These are phyloP conservation scores for Trichosporon sp. DNA, from an alignment of 1,284 basidiomycete genomes.

Conservation along the genomic window DNA sequence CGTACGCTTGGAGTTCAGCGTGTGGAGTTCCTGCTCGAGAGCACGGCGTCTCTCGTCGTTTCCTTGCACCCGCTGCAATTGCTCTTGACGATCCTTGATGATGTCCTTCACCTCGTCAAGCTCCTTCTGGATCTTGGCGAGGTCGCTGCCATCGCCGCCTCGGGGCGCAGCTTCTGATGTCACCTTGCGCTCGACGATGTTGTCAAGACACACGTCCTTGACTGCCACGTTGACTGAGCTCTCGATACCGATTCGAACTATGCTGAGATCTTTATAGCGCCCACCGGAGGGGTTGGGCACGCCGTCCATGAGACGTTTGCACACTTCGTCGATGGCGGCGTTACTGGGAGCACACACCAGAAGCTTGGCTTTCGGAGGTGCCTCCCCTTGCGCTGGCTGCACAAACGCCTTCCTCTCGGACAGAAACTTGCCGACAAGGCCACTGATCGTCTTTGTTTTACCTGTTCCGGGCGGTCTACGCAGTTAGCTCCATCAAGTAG, in stretches of 20 bases:
- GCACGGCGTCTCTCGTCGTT: conserved; percentile 46
- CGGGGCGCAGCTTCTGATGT: conserved; percentile 52
- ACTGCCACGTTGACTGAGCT: conserved; percentile 74
- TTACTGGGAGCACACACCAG: conserved; percentile 97
- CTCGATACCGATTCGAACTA: conserved; percentile 83
- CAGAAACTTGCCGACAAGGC: conserved; percentile 79
- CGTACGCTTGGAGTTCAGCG: conserved; percentile 61
- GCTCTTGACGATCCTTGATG: conserved; percentile 61
- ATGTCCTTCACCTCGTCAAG: conserved; percentile 62
- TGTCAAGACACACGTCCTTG: conserved; percentile 81
- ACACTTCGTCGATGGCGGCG: conserved; percentile 96
- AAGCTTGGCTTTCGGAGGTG: conserved; percentile 63
- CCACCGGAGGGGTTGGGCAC: conserved; percentile 59
- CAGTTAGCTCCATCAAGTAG: not conserved
- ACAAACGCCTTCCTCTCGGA: conserved; percentile 58
- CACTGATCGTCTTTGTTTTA: conserved; percentile 97
- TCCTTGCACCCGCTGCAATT: conserved; percentile 44
- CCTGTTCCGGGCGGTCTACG: conserved; percentile 91
- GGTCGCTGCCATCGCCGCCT: conserved; percentile 50
- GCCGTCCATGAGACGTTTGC: conserved; percentile 75
- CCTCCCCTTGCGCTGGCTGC: conserved; percentile 49
- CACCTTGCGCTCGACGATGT: conserved; percentile 72
- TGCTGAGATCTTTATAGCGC: conserved; percentile 58
- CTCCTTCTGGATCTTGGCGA: conserved; percentile 60
- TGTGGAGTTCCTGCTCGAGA: conserved; percentile 64